phyloP scores from a whole-genome alignment of 768 basidiomycete genomes.

The Suillus discolor region DNA sequence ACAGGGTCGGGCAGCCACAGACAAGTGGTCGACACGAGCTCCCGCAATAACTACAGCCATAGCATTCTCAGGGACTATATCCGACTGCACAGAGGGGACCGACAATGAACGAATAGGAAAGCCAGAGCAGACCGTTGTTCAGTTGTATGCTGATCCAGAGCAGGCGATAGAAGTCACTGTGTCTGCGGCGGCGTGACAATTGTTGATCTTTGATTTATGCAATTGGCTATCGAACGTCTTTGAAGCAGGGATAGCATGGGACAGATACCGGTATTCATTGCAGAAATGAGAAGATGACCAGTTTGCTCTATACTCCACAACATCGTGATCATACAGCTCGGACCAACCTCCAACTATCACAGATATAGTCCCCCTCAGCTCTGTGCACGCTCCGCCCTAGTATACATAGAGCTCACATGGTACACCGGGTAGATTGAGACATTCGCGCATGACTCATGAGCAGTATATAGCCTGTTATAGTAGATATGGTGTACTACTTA shows the following conservation, averaged over 20 bases:
- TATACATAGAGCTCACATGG: neutral
- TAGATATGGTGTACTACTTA: neutral
- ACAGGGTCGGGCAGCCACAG: slow-evolving; percentile 26
- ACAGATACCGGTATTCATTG: neutral
- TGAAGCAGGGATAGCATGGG: neutral
- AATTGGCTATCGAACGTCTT: neutral
- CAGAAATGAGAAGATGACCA: neutral
- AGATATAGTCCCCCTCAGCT: neutral
- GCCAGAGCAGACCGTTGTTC: neutral
- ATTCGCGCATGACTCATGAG: neutral
- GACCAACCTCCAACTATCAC: neutral
- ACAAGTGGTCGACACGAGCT: neutral
- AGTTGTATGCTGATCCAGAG: neutral
- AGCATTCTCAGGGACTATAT: neutral
- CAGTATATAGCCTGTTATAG: neutral
- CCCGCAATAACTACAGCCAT: neutral
- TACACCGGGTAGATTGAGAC: neutral
- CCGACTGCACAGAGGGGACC: neutral
- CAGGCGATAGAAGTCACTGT: too few relatives aligned
- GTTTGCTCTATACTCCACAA: neutral
- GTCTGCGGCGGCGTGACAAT: too few relatives aligned
- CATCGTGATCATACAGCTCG: neutral
- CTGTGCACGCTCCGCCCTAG: neutral
- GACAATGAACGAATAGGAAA: neutral
- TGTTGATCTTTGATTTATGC: neutral